Evolutionary conservation across 345 rosid genomes (phyloP).

Genomic region (Streptanthus diversifolius): DNA sequence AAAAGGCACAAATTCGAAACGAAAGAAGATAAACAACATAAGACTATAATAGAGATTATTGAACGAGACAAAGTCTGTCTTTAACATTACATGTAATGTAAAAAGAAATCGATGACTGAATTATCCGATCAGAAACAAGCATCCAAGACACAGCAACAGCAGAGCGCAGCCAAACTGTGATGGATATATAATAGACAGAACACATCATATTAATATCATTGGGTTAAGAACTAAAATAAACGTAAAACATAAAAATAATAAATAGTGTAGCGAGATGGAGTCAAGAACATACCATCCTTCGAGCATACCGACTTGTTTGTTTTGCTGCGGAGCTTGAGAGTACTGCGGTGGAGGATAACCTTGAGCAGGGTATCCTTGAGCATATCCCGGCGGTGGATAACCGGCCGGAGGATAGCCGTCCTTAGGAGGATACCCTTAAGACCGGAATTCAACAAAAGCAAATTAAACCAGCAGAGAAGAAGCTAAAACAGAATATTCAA

Average conservation of each 20-base stretch:
- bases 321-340: slow-evolving; percentile 42
- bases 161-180: slow-evolving; percentile 70
- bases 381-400: slow-evolving; percentile 65
- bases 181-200: not conserved
- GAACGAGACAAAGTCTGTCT: slow-evolving; percentile 2
- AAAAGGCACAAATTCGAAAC: not conserved
- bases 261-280: not conserved
- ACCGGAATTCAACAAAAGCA: not conserved
- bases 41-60: not conserved
- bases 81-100: not conserved
- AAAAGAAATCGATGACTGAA: not conserved
- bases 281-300: slow-evolving; percentile 56
- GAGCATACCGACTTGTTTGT: slow-evolving; percentile 44
- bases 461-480: not conserved
- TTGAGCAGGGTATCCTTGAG: slow-evolving; percentile 45
- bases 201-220: not conserved
- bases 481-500: not conserved
- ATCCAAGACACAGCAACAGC: slow-evolving; percentile 75
- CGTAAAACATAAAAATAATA: not conserved
- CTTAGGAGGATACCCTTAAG: slow-evolving; percentile 25
- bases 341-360: slow-evolving; percentile 47
- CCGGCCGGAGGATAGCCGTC: slow-evolving; percentile 51
- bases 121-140: slow-evolving; percentile 49
- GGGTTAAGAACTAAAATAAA: not conserved
- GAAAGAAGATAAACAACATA: slow-evolving; percentile 3